Base-by-base conservation (phyloP, 129 eudicot genomes). In the Deinandra increscens region DNA sequence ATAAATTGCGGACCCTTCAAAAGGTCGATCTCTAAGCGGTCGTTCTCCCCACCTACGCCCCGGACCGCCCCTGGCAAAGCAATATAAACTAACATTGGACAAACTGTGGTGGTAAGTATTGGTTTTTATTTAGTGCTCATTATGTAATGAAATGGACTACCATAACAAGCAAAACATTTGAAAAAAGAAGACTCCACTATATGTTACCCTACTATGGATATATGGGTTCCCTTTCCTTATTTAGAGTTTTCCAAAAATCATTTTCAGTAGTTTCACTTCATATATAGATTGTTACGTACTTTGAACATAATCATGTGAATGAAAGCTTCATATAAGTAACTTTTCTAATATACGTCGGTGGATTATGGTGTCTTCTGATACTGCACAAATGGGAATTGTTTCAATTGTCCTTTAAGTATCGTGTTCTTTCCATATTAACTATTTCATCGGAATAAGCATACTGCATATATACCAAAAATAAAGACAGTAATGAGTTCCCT, bases 41-140 rank as follows among this genome's bases (percentile, higher is more conserved):
- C n/a, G n/a, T n/a, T n/a, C n/a, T n/a, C n/a, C n/a, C n/a, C n/a
- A n/a, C n/a, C n/a, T n/a, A n/a, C n/a, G n/a, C n/a, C n/a, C n/a
- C n/a, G n/a, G n/a, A n/a, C n/a, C n/a, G n/a, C n/a, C n/a, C n/a
- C n/a, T n/a, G 67, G 73, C 71, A 75, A 74, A 66, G 73, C 77
- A 79, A 44, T 65, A 39, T 55, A 77, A 53, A 79, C 64, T 78
- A 60, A 83, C 72, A 81, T 74, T 60, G 68, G 91, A 86, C 97
- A 90, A 82, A 66, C 51, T 80, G 76, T 82, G 91, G 97, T 90
- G 97, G 94, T 77, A 75, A 81, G 80, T 56, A 86, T 84, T 80
- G 75, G 88, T 73, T 75, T 75, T 65, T 76, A 78, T 68, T 75
- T 76, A 83, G 86, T 88, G 94, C 80, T 90, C 83, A 87, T 81